Evolutionary conservation across 2,329 filamentous ascomycete genomes (phyloP).

Genomic region (Penicillium sp.): DNA sequence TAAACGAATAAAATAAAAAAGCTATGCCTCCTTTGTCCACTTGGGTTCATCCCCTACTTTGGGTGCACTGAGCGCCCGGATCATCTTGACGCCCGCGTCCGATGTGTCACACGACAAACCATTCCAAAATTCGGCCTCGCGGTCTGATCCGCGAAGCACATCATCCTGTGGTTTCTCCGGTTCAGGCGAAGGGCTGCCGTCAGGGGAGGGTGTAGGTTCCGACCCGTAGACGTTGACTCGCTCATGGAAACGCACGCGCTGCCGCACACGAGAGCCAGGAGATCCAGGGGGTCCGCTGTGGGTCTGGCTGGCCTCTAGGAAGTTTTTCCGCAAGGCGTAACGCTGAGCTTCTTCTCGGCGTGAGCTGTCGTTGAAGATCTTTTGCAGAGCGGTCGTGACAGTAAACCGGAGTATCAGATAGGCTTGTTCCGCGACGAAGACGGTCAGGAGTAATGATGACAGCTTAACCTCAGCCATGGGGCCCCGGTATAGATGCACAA

Average conservation of each 20-base stretch:
- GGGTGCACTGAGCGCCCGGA: conserved; percentile 44
- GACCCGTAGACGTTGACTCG: conserved; percentile 33
- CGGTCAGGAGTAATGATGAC: conserved; percentile 74
- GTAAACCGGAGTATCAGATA: conserved; percentile 73
- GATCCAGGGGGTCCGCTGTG: conserved; percentile 8
- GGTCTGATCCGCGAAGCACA: conserved; percentile 33
- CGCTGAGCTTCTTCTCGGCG: conserved; percentile 79
- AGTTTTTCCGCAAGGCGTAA: conserved; percentile 73
- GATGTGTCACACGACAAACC: conserved; percentile 53
- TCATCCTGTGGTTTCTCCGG: conserved; percentile 25
- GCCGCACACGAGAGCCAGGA: conserved; percentile 15
- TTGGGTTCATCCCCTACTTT: conserved; percentile 15
- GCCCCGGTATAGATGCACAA: conserved; percentile 83
- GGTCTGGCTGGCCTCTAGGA: conserved; percentile 54
- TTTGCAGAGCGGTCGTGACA: conserved; percentile 70
- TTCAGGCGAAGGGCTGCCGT: conserved; percentile 15
- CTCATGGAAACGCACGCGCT: conserved; percentile 36
- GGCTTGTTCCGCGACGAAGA: conserved; percentile 81
- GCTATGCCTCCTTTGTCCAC: conserved; percentile 14
- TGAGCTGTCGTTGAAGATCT: conserved; percentile 77
- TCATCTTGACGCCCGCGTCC: conserved; percentile 52
- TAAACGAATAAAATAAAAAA: background rate
- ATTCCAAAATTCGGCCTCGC: conserved; percentile 55
- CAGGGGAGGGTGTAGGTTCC: conserved; percentile 27
- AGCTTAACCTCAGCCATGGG: conserved; percentile 66